Conservation (phyloP, 2,329 filamentous ascomycete genomes). For the Alternaria ethzedia region DNA sequence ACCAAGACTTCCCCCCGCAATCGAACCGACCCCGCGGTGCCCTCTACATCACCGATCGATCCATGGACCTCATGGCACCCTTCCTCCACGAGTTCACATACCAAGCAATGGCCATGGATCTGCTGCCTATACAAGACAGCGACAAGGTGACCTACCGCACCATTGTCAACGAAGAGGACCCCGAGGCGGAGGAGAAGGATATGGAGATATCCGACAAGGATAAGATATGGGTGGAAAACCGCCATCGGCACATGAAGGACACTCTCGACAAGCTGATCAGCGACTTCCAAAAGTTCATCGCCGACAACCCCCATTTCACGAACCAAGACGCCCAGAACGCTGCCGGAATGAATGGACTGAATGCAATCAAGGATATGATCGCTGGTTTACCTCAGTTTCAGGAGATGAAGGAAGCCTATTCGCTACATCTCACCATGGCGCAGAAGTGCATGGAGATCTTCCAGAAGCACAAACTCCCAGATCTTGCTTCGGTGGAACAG, state of each 20-base stretch:
- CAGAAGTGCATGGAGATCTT: slow-evolving; percentile 97
- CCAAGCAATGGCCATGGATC: slow-evolving; percentile 96
- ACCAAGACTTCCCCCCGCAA: slow-evolving; percentile 83
- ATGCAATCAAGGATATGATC: slow-evolving; percentile 96
- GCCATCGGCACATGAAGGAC: slow-evolving; percentile 97
- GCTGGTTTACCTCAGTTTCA: slow-evolving; percentile 93
- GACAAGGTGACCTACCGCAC: slow-evolving; percentile 89
- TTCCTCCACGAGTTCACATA: slow-evolving; percentile 97
- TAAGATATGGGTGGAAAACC: slow-evolving; percentile 92
- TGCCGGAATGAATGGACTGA: slow-evolving; percentile 83
- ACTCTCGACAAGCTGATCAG: slow-evolving; percentile 91
- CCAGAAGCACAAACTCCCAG: slow-evolving; percentile 80
- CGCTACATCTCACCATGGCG: slow-evolving; percentile 93
- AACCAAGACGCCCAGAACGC: slow-evolving; percentile 71
- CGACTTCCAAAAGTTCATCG: slow-evolving; percentile 91
- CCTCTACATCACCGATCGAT: slow-evolving; percentile 85
- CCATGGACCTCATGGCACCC: slow-evolving; percentile 89
- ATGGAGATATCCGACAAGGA: slow-evolving; percentile 92
- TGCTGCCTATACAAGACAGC: slow-evolving; percentile 84
- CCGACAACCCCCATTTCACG: slow-evolving; percentile 90
- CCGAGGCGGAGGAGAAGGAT: slow-evolving; percentile 79
- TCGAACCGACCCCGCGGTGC: slow-evolving; percentile 79
- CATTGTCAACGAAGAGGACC: slow-evolving; percentile 74
- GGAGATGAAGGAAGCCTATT: slow-evolving; percentile 93
- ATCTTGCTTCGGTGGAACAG: slow-evolving; percentile 88